Evolutionary conservation across 2,329 filamentous ascomycete species (phyloP).

Genomic region (Helotiales sp.): DNA sequence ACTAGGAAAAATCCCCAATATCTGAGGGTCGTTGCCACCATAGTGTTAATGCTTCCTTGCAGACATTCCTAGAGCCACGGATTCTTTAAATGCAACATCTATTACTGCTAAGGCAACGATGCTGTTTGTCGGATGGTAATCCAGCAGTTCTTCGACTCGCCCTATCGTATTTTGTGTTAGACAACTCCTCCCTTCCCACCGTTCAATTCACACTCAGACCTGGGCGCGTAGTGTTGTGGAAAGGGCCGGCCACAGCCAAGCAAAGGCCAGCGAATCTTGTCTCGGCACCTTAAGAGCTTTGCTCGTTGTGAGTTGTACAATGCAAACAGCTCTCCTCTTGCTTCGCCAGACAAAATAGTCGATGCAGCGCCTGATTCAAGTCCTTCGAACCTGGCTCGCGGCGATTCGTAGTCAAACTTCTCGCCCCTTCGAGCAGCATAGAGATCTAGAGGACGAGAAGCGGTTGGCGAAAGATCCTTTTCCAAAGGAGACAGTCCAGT

Average conservation of each 20-base stretch:
- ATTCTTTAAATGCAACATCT: too few species aligned
- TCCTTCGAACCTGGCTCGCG: not conserved
- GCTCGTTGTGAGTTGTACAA: not conserved
- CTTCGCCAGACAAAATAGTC: not conserved
- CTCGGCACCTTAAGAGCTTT: not conserved
- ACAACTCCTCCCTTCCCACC: not conserved
- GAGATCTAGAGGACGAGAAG: not conserved
- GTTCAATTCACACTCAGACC: not conserved
- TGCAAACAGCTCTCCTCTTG: slow-evolving; percentile 5
- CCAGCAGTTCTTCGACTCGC: too few species aligned
- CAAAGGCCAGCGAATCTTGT: not conserved
- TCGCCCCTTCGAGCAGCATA: not conserved
- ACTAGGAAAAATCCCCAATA: too few species aligned
- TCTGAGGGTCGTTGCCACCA: too few species aligned
- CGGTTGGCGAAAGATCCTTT: slow-evolving; percentile 9
- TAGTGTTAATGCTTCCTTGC: too few species aligned
- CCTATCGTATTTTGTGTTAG: too few species aligned
- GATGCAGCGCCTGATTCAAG: not conserved
- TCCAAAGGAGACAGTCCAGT: slow-evolving; percentile 22
- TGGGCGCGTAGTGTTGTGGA: not conserved
- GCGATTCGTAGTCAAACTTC: not conserved
- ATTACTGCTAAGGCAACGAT: too few species aligned
- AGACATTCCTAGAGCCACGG: too few species aligned
- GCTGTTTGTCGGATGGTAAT: too few species aligned
- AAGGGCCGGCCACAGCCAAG: not conserved